Evolutionary conservation across 2,329 filamentous ascomycete species (phyloP), one percentile per base, ranked within the genome.

Genomic region (Phoma sp.): DNA sequence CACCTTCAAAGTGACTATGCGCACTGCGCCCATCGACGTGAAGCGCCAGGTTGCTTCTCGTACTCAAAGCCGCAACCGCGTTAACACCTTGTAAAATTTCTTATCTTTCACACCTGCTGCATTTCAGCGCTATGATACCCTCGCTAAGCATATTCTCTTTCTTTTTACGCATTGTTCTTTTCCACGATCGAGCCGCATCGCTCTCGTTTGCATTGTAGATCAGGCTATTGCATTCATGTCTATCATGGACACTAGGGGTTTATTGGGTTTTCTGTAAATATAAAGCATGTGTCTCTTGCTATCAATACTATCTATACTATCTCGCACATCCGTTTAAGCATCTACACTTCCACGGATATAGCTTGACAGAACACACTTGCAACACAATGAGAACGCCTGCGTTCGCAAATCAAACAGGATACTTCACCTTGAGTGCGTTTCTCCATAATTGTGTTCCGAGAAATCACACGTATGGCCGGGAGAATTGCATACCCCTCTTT

Each of bases 1-100:
- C 42, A 74, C 72, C 2, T 73, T 74, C 59, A 72, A 69, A 46
- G 59, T 69, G n/a, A 73, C 68, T 11, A 73, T 74, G 69, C 64
- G 69, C 50, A 65, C 61, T 11, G 72, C 72, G 9, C 69, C 72
- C 9, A 66, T 72, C 20, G 69, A 71, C 38, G 58, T 74, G 53
- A 74, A 71, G 62, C 63, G 70, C 32, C 67, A 72, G 36, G 53
- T 74, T 18, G 68, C 69, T 10, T 67, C 61, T n/a, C 62, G 64
- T 14, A 63, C 66, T 1, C 69, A 71, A 23, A 62, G 62, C 38
- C 65, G 67, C 15, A 46, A 49, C 2, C 69, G 70, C 36, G 66
- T 69, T 32, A 66, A 72, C 42, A 74, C 69, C 14, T 37, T 72
- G 45, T 69, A 56, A 62, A 29, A 37, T 14, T 10, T 51, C n/a